phyloP scores from a whole-genome alignment of 352 stramenopile species.

The Phytopythium boreale region DNA sequence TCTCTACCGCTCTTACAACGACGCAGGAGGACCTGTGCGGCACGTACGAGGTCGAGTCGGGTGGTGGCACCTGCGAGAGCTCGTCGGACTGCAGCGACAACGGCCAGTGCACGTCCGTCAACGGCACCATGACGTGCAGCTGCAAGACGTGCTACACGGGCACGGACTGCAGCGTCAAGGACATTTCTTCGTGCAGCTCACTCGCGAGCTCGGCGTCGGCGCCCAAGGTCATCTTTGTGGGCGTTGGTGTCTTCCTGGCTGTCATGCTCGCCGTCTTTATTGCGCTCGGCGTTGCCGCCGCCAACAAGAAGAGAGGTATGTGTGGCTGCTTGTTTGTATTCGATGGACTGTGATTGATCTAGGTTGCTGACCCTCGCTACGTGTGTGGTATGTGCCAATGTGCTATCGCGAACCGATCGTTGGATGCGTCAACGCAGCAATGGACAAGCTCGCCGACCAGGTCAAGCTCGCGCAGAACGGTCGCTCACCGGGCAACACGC shows the following conservation, averaged over 20 bases:
- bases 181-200: constrained; percentile 61
- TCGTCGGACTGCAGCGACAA: constrained; percentile 71
- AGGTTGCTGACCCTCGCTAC: constrained; percentile 6
- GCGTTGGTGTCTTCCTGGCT: constrained; percentile 62
- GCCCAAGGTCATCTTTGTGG: constrained; percentile 70
- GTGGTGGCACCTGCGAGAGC: constrained; percentile 58
- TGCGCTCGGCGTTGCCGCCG: constrained; percentile 56
- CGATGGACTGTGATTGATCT: not conserved
- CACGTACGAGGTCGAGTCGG: constrained; percentile 53
- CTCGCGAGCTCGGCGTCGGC: constrained; percentile 56
- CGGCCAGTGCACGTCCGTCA: constrained; percentile 62
- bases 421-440: constrained; percentile 28
- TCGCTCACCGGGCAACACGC: constrained; percentile 22
- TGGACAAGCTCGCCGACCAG: constrained; percentile 60
- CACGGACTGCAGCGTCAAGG: constrained; percentile 73
- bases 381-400: constrained; percentile 5
- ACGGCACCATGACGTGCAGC: constrained; percentile 64
- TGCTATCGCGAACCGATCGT: not conserved
- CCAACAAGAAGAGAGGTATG: constrained; percentile 74
- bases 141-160: constrained; percentile 80
- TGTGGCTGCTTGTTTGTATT: constrained; percentile 5
- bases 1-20: constrained; percentile 47
- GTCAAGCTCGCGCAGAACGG: constrained; percentile 33
- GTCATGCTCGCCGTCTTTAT: constrained; percentile 81
- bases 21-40: constrained; percentile 81